phyloP scores from a whole-genome alignment of 2,329 filamentous ascomycete genomes.

The Sporothrix pallida region DNA sequence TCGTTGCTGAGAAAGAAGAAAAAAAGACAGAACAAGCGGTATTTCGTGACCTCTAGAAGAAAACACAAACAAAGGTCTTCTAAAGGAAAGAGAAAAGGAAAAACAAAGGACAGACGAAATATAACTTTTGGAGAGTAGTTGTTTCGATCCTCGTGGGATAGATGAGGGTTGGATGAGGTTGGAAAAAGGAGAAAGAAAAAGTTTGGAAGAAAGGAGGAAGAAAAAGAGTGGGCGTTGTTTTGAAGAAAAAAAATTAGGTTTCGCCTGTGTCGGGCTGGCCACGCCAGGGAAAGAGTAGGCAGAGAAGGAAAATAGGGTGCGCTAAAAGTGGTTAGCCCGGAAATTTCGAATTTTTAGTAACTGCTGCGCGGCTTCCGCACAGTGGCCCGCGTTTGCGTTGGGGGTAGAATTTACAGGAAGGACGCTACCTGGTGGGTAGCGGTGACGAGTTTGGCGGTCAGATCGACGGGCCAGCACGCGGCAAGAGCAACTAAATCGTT shows the following conservation, averaged over 20 bases:
- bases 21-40: constrained; percentile 39
- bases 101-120: constrained; percentile 42
- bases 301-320: constrained; percentile 22
- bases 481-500: constrained; percentile 14
- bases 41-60: constrained; percentile 52
- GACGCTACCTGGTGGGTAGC: not conserved
- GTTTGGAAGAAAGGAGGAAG: constrained; percentile 37
- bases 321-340: constrained; percentile 26
- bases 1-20: constrained; percentile 33
- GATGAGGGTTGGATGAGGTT: constrained; percentile 40
- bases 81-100: constrained; percentile 50
- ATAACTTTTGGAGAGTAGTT: constrained; percentile 37
- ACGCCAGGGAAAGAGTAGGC: not conserved
- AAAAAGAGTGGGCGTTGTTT: constrained; percentile 34
- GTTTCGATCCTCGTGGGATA: constrained; percentile 43
- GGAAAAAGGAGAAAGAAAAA: constrained; percentile 36
- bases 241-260: constrained; percentile 39
- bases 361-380: constrained; percentile 5
- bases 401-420: not conserved
- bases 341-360: constrained; percentile 29
- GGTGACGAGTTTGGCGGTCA: constrained; percentile 28
- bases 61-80: constrained; percentile 51
- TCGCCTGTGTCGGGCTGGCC: constrained; percentile 35
- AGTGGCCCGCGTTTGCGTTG: constrained; percentile 16
- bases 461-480: not conserved